Base-by-base conservation (phyloP, 2,329 filamentous ascomycete genomes). In the Pseudogymnoascus sp. region DNA sequence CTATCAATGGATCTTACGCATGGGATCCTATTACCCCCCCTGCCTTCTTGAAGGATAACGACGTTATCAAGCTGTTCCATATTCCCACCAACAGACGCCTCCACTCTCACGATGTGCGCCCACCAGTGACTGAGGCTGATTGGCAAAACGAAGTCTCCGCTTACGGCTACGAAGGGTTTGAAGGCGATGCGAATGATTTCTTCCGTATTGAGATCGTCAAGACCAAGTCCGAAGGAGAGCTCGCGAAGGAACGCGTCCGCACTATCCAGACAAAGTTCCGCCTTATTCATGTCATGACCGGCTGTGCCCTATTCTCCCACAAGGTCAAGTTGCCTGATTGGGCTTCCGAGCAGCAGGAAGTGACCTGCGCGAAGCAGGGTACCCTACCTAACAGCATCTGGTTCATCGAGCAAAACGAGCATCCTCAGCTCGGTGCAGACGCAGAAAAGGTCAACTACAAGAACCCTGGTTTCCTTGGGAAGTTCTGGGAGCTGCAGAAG, bases 261-360 rank as follows among this genome's bases (percentile, higher is more conserved):
- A 97, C 94, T 28, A 97, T 99, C 66, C 87, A 99, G 77, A 92
- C 92, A 69, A 97, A 97, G 78, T 99, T 99, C 79, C 89, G 86
- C 72, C 87, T 99, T 47, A 84, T 97, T 35, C 94, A 99, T 72
- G 78, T 96, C 73, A 97, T 99, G 94, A 96, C 92, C 65, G 92
- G 93, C 54, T 99, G 94, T 72, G 89, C 88, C 11, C 81, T 99
- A 22, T 99, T 99, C 80, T 97, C 93, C 0, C 94, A 99, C 82
- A 97, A 97, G 79, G 92, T 97, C 73, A 99, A 99, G 79, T 86
- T 99, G 62, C 94, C 94, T 2, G 92, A 96, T 2, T 99, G 94
- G 94, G 94, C 90, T 54, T 99, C 88, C 59, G 94, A 97, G 74
- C 94, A 99, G 75, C 94, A 99, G 74, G 94, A 99, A 76, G 94